Percentiles rank a stretch among this genome's conserved stretches.
phyloP scores from a whole-genome alignment of 192 early-diverging fungal genomes.

The Lunasporangiospora selenospora region DNA sequence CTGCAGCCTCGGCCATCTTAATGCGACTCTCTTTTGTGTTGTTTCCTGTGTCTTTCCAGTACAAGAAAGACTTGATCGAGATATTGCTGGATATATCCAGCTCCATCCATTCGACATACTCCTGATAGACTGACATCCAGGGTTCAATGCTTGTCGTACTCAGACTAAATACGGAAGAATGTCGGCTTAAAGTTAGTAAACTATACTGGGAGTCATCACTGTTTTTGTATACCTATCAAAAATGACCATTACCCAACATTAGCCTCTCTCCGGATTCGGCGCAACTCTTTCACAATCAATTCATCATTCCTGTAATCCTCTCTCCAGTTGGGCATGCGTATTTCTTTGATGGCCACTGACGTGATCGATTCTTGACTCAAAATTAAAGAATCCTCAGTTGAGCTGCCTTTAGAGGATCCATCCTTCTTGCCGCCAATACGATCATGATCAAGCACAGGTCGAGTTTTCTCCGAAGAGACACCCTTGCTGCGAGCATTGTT shows the following conservation, averaged over 20 bases:
- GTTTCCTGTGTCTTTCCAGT: conserved; percentile 31
- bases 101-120: conserved; percentile 44
- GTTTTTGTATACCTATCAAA: too few species aligned
- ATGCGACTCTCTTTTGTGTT: conserved; percentile 9
- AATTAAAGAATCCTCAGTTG: too few species aligned
- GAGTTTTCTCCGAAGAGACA: too few species aligned
- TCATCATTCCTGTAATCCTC: conserved; percentile 7
- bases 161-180: too few species aligned
- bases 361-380: too few species aligned
- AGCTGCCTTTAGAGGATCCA: too few species aligned
- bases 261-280: conserved; percentile 1
- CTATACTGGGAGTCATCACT: too few species aligned
- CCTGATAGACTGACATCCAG: conserved; percentile 17
- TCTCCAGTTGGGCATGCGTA: conserved; percentile 5
- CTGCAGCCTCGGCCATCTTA: conserved; percentile 2
- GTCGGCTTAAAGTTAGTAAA: too few species aligned
- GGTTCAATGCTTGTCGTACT: neutral
- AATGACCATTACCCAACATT: conserved; percentile 19
- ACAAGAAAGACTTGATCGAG: conserved; percentile 8
- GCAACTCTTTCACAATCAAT: neutral
- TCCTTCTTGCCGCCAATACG: too few species aligned
- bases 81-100: conserved; percentile 14
- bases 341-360: too few species aligned
- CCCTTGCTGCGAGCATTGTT: too few species aligned
- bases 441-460: too few species aligned